Conservation (phyloP, 306 rosid species). For the Trichosanthes cucumerina region DNA sequence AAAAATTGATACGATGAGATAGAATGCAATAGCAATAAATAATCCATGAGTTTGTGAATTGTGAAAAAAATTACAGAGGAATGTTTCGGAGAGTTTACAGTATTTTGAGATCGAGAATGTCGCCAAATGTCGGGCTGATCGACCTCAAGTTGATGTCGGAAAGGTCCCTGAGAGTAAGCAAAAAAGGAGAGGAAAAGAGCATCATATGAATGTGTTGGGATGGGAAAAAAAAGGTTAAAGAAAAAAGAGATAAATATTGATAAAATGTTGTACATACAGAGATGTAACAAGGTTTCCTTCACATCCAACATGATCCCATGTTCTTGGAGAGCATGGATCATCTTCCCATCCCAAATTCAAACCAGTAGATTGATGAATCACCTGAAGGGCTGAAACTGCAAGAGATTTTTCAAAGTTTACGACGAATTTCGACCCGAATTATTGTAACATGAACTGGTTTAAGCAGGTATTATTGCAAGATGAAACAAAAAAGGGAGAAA, state of each 20-base stretch:
- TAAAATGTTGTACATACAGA: conserved; percentile 33
- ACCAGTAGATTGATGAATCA: conserved; percentile 72
- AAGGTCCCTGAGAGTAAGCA: conserved; percentile 45
- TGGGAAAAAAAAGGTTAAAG: conserved; percentile 4
- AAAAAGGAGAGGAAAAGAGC: neutral
- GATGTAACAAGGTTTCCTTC: conserved; percentile 74
- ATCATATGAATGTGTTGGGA: conserved; percentile 12
- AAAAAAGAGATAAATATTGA: neutral
- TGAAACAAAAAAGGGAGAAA: no score
- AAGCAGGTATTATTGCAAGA: no score
- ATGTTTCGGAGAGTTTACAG: conserved; percentile 33
- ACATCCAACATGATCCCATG: conserved; percentile 68
- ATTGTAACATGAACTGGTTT: neutral
- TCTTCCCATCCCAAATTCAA: conserved; percentile 86
- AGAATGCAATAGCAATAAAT: neutral
- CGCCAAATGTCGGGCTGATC: conserved; percentile 72
- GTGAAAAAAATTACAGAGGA: neutral
- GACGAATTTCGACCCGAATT: neutral
- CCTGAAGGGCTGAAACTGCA: conserved; percentile 82
- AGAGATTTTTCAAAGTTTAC: conserved; percentile 9
- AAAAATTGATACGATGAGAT: neutral
- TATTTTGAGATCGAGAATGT: conserved; percentile 76
- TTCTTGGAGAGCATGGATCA: conserved; percentile 81
- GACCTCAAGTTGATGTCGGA: conserved; percentile 67
- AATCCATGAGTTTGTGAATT: neutral